Conservation (phyloP, 2,329 filamentous ascomycete species). For the Eutypa lata region DNA sequence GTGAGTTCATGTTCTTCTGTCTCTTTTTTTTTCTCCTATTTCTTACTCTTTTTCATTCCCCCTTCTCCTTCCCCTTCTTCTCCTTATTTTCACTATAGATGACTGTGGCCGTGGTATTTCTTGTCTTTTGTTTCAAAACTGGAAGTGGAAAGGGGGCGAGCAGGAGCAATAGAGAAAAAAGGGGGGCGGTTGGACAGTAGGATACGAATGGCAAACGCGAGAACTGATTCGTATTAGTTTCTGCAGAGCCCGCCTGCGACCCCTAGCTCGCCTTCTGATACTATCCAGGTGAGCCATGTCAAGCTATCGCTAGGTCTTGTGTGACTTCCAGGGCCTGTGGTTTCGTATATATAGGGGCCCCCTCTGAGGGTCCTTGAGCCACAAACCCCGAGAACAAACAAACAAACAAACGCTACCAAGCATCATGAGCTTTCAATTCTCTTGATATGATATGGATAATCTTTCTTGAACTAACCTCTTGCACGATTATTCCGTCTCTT, state of each 20-base stretch:
- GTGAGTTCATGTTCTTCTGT: too few relatives aligned
- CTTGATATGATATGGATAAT: too few relatives aligned
- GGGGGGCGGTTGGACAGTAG: not conserved
- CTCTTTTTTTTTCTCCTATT: not conserved
- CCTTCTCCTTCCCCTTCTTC: not conserved
- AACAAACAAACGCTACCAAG: too few relatives aligned
- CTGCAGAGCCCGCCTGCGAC: slow-evolving; percentile 19
- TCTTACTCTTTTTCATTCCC: slow-evolving; percentile 1
- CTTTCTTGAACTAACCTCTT: not conserved
- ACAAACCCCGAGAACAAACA: too few relatives aligned
- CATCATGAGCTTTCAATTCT: too few relatives aligned
- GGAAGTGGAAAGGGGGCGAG: not conserved
- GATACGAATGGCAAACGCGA: too few relatives aligned
- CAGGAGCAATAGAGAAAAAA: not conserved
- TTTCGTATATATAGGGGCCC: not conserved
- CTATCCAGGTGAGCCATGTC: slow-evolving; percentile 27
- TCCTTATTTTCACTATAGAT: not conserved
- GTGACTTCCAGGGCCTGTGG: not conserved
- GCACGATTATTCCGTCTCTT: not conserved
- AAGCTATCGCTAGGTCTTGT: not conserved
- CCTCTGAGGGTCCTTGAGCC: too few relatives aligned
- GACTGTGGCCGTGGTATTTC: too few relatives aligned
- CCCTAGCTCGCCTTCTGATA: slow-evolving; percentile 22
- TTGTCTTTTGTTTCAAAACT: not conserved
- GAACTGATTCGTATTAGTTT: slow-evolving; percentile 6